Conservation (phyloP, 2,329 filamentous ascomycete genomes). For the Epichloe festucae region DNA sequence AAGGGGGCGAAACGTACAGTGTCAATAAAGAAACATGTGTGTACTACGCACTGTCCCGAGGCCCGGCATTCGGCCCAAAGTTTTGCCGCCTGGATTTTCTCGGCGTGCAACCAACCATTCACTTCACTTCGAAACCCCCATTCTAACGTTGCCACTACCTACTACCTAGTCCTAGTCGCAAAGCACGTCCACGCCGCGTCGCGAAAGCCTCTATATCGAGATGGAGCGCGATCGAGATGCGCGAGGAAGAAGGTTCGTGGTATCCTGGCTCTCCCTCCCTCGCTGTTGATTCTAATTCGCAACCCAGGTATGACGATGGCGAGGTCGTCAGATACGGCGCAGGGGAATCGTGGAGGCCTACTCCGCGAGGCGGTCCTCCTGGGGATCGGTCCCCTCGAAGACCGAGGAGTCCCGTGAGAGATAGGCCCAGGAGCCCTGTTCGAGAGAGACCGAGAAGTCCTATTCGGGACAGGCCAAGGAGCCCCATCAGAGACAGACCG, state of each 20-base stretch:
- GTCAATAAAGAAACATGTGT: not conserved
- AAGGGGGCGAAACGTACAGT: not conserved
- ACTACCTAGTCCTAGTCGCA: not conserved
- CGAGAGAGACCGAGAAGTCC: conserved; percentile 13
- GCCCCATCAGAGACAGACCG: conserved; percentile 12
- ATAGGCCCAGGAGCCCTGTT: conserved; percentile 13
- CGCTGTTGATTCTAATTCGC: conserved; percentile 6
- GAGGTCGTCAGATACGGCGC: conserved; percentile 50
- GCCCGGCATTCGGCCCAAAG: not conserved
- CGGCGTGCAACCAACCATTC: too few relatives aligned
- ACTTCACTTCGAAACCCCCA: not conserved
- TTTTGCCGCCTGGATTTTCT: not conserved
- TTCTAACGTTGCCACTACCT: not conserved
- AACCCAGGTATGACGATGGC: conserved; percentile 43
- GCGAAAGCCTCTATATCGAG: not conserved
- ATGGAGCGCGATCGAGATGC: conserved; percentile 27
- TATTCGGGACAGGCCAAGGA: conserved; percentile 12
- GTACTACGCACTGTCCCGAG: not conserved
- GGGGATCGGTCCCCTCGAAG: conserved; percentile 32
- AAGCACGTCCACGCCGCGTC: not conserved
- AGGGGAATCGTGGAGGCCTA: conserved; percentile 48
- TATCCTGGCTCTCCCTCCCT: not conserved
- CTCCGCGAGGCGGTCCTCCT: conserved; percentile 25
- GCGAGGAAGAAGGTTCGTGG: conserved; percentile 20
- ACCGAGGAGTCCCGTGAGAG: conserved; percentile 18